Base-by-base conservation (phyloP, 495 filamentous ascomycete species). In the Entonaema liquescens region DNA sequence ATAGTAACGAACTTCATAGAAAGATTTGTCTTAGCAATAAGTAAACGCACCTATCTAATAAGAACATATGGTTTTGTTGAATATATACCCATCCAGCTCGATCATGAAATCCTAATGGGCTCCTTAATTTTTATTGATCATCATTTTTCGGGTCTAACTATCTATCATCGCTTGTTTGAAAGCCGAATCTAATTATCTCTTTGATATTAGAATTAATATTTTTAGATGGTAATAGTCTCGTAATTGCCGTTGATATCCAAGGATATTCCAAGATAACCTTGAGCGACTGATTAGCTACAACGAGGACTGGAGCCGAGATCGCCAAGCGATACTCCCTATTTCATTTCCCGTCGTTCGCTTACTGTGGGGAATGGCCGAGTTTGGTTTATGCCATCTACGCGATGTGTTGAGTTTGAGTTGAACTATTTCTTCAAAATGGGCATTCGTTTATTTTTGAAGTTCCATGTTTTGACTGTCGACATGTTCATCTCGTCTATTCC, bases 281-380 rank as follows among this genome's bases (percentile, higher is more conserved):
- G 49, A 21, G 17, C 21, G 12, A 21, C 23, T 25, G 23, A 13
- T 53, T 59, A 12, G 33, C 8, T 44, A 21, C 35, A 44, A 59
- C 21, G 1, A 33, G 9, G 42, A 23, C 19, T 23, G 17, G 42
- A 47, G 8, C 42, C 42, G 42, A 61, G 40, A 61, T 50, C 40
- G 58, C 58, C 58, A 61, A 61, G 58, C 17, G n/a, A 25, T 35
- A 19, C 42, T 61, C 58, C 42, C 31, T 61, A 61, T 33, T 49
- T 61, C 42, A 61, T 61, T 61, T 61, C 58, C 58, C 40, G 13
- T 25, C 25, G 11, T 38, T 23, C 47, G 23, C 57, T n/a, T n/a
- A 17, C 31, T 49, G 19, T 21, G 42, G 58, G 44, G n/a, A 21
- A 25, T 31, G 21, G 8, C 55, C 55, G 23, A 40, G 38, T 38